phyloP scores from a whole-genome alignment of 495 filamentous ascomycete species.

The Hypoxylon cercidicola region DNA sequence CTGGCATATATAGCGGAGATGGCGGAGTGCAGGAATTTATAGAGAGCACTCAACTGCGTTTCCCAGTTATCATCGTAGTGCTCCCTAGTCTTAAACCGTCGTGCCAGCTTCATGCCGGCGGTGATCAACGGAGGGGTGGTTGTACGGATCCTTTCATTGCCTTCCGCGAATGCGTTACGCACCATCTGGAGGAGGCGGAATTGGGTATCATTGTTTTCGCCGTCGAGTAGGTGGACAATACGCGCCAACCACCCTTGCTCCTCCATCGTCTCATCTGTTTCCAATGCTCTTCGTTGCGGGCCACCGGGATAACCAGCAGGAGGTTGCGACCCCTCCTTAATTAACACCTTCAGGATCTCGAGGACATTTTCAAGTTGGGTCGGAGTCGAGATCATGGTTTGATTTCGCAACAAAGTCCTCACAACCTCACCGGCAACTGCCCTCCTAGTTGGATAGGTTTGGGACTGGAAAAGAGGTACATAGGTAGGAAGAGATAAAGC shows the following conservation, averaged over 20 bases:
- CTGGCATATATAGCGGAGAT: conserved; percentile 90
- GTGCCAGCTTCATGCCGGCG: conserved; percentile 86
- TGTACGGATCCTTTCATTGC: conserved; percentile 93
- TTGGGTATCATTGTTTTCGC: conserved; percentile 88
- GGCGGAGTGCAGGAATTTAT: conserved; percentile 92
- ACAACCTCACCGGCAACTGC: conserved; percentile 90
- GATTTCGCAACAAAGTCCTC: conserved; percentile 78
- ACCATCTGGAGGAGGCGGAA: conserved; percentile 92
- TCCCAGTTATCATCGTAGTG: conserved; percentile 97
- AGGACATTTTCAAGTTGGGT: conserved; percentile 89
- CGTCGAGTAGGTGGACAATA: conserved; percentile 86
- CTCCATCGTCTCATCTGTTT: conserved; percentile 95
- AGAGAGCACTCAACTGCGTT: conserved; percentile 85
- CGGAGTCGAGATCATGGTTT: conserved; percentile 77
- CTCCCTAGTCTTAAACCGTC: conserved; percentile 88
- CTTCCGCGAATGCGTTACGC: conserved; percentile 87
- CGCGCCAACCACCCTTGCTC: conserved; percentile 97
- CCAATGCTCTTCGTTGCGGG: conserved; percentile 73
- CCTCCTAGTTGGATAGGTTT: conserved; percentile 92
- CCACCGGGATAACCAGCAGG: conserved; percentile 84
- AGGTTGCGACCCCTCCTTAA: conserved; percentile 90
- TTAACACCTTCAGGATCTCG: conserved; percentile 85
- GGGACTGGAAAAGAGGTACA: conserved; percentile 85
- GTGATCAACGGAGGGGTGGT: conserved; percentile 94
- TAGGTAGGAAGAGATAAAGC: conserved; percentile 91